Evolutionary conservation across 192 early-diverging fungal species (phyloP).

Genomic region (Coemansia sp.): DNA sequence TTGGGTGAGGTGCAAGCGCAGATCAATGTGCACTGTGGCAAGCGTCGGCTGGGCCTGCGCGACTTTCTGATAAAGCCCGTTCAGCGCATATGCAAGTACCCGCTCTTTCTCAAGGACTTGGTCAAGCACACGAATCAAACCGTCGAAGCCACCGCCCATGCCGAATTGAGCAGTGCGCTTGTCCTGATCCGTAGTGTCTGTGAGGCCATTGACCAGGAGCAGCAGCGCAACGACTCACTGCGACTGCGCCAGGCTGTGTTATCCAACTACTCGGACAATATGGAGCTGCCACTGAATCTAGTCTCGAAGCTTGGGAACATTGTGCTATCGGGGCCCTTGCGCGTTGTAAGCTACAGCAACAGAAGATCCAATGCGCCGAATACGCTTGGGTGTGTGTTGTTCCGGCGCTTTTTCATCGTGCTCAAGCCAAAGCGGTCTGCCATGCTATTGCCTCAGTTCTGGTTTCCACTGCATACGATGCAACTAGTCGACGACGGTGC

Average conservation of each 20-base stretch:
- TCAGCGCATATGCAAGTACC: conserved; percentile 91
- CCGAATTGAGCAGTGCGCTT: conserved; percentile 26
- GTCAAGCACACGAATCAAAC: conserved; percentile 52
- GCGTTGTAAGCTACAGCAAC: conserved; percentile 18
- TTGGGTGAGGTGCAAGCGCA: conserved; percentile 20
- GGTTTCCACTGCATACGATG: conserved; percentile 66
- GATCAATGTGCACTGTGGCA: conserved; percentile 17
- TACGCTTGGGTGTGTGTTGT: conserved; percentile 62
- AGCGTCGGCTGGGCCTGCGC: conserved; percentile 31
- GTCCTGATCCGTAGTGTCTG: conserved; percentile 26
- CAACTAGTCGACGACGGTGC: conserved; percentile 55
- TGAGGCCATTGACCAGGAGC: conserved; percentile 36
- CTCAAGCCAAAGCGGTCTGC: conserved; percentile 55
- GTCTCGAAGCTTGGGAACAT: conserved; percentile 41
- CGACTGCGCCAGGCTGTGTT: conserved; percentile 27
- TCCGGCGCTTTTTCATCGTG: conserved; percentile 60
- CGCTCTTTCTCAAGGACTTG: conserved; percentile 69
- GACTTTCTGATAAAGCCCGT: conserved; percentile 68
- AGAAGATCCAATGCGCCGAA: conserved; percentile 2
- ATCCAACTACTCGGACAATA: conserved; percentile 34
- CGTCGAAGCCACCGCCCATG: conserved; percentile 15
- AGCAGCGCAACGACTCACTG: conserved; percentile 34
- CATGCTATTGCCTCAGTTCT: conserved; percentile 60
- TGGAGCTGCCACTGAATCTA: conserved; percentile 33
- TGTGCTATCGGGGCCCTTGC: conserved; percentile 41